Evolutionary conservation across 1,284 basidiomycete species (phyloP).

Genomic region (Puccinia hordei): DNA sequence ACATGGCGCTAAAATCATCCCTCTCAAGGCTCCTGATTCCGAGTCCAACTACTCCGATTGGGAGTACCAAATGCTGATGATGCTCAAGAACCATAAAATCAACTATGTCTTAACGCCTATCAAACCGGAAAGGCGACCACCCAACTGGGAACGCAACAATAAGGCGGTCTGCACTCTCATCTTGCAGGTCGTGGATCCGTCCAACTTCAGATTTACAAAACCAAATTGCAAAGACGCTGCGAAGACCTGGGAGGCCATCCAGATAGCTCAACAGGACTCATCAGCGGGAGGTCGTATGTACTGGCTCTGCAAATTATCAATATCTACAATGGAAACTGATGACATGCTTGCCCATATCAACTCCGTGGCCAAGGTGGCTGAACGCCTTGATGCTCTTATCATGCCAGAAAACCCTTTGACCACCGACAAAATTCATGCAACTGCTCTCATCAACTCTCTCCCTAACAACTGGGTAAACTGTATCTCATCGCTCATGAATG

Average conservation of each 20-base stretch:
- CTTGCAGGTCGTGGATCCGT: neutral
- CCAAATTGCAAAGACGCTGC: neutral
- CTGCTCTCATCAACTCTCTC: neutral
- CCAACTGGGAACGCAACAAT: constrained; percentile 11
- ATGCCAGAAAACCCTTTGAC: neutral
- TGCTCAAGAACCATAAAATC: neutral
- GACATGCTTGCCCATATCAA: neutral
- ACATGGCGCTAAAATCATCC: no score
- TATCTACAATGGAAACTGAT: neutral
- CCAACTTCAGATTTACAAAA: neutral
- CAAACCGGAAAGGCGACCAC: neutral
- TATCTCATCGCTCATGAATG: neutral
- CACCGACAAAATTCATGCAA: neutral
- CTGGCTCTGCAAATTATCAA: neutral
- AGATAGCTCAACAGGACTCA: neutral
- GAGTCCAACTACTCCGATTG: constrained; percentile 28
- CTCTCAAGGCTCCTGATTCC: neutral
- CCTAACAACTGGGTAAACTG: neutral
- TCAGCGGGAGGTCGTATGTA: neutral
- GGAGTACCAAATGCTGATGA: neutral
- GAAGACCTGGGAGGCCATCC: neutral
- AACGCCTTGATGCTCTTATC: neutral
- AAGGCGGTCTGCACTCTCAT: constrained; percentile 12
- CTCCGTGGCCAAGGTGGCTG: neutral
- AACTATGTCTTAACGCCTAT: neutral